These are phyloP conservation scores for Fusarium sp. DNA, from an alignment of 2,329 filamentous ascomycete species.

Conservation along the genomic window DNA sequence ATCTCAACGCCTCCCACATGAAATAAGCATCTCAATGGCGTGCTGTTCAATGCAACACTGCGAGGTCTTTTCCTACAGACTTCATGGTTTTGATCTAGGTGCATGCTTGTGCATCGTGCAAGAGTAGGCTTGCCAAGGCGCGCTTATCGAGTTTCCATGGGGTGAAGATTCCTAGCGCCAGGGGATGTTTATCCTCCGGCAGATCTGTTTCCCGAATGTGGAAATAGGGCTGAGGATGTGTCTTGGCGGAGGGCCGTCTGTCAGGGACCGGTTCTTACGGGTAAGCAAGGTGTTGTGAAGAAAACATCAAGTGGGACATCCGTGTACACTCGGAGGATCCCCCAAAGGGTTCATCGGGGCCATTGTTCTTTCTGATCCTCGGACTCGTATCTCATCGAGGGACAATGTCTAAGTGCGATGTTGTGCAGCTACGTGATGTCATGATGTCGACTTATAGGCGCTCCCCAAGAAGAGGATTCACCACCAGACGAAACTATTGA, in stretches of 20 bases:
- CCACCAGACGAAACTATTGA: neutral
- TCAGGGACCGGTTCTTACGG: neutral
- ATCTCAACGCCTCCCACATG: neutral
- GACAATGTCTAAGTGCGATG: neutral
- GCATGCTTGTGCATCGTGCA: neutral
- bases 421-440: neutral
- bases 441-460: neutral
- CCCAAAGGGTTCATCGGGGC: neutral
- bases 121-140: neutral
- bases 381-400: neutral
- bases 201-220: neutral
- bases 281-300: neutral
- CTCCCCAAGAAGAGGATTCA: neutral
- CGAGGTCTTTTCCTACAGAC: neutral
- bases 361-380: neutral
- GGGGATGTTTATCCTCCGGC: neutral
- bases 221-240: slow-evolving; percentile 25
- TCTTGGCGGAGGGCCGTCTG: neutral
- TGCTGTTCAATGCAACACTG: neutral
- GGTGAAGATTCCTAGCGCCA: neutral
- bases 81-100: neutral
- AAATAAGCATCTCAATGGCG: neutral
- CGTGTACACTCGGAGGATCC: neutral
- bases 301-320: neutral
- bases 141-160: neutral